Base-by-base conservation (phyloP, 139 green algal species). In the Picochlorum sp. region DNA sequence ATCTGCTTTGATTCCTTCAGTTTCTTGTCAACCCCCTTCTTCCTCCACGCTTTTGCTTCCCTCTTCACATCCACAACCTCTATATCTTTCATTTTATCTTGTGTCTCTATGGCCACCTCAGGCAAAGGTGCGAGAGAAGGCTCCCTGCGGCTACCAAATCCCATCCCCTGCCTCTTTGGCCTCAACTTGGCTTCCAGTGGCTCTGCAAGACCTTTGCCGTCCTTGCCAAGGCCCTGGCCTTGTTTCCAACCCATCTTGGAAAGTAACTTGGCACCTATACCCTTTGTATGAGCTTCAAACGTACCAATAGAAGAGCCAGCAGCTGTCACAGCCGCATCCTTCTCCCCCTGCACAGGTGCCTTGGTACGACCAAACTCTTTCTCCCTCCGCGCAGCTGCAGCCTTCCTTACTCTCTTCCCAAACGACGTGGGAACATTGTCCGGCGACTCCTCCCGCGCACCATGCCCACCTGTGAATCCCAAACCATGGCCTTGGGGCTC, bases 111-210 rank as follows among this genome's bases (percentile, higher is more conserved):
- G 7, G 31, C n/a, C 61, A 65, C 65, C 15, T 47, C 67, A 45
- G 60, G 20, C 24, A 50, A 50, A 20, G 57, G 49, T 58, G 28
- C 38, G 64, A 84, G 60, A 63, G 77, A 78, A 41, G 78, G 71
- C 67, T 88, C 77, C 10, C 77, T 70, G 21, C 77, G 74, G 20
- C 80, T 77, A 1, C 83, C 83, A 73, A 88, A 94, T n/a, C 92
- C 92, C 77, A 98, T 88, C n/a, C 90, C 93, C 83, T 92, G 88
- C 24, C 81, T 82, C 73, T 97, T 95, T n/a, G 88, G 90, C 6
- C 92, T 78, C 72, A 96, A 57, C 66, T 86, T 87, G 4, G 84
- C 81, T 63, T 96, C 87, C 4, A 98, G 67, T 0, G 92, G 88
- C 64, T 85, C 82, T 14, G 82, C 72, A 55, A 97, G 96, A 21